Evolutionary conservation across 1,284 basidiomycete genomes (phyloP), one percentile per base, ranked within the genome.

Genomic region (Boletus calvinii): DNA sequence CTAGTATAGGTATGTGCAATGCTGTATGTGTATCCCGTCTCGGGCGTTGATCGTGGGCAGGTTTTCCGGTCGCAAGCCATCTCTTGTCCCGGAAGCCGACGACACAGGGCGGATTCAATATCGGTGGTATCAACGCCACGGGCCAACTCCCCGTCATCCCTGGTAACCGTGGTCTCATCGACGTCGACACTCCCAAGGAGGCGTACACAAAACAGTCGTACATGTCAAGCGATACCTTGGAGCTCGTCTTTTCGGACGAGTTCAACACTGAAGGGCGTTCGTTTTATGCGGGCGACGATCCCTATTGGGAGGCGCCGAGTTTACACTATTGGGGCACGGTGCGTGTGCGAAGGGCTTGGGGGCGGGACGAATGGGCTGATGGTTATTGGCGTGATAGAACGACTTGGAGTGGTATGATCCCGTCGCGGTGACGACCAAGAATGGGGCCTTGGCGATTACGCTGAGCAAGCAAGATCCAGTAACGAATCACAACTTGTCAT

Each of bases 81-180:
- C 67, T 58, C 66, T 68, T 62, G 69, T 73, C 55, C 68, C 73
- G 36, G 71, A 78, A 62, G 58, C 46, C 52, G 55, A 49, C 57
- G 42, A 73, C 64, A 1, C 67, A 74, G n/a, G 74, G 73, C 0
- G 76, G 70, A 1, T 78, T 74, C 64, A 79, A 80, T 53, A 61
- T 83, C 11, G 79, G 79, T 7, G 80, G 80, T 6, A 77, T 74
- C 60, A 81, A 81, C 45, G 67, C 71, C 1, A 74, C 74, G 0
- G 77, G 78, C 12, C 74, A 92, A 74, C 75, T 92, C 20, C 81
- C 89, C 17, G 70, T 69, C 22, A 83, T 94, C 41, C 53, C 68
- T 3, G 83, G 86, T 3, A 82, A 82, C 62, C 85, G 82, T 62
- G 83, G 81, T 4, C 72, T 93, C 49, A 85, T 95, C 58, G 93